Percentiles rank a stretch among this genome's conserved stretches.
These are phyloP conservation scores for Populus deltoides DNA, from an alignment of 345 rosid genomes.

Conservation along the genomic window DNA sequence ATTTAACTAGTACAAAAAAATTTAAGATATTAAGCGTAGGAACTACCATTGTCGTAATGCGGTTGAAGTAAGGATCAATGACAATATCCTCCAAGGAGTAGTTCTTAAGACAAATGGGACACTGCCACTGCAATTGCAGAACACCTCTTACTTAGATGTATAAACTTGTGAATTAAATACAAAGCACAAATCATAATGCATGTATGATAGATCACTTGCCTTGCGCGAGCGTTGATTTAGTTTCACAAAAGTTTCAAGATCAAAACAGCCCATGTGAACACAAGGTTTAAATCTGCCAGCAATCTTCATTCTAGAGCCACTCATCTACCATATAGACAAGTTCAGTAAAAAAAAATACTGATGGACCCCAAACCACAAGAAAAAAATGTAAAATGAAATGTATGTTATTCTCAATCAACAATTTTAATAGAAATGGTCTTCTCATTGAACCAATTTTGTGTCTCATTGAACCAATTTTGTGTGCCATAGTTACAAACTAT, in stretches of 20 bases:
- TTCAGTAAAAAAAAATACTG: background rate
- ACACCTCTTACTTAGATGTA: background rate
- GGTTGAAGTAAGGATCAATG: slow-evolving; percentile 32
- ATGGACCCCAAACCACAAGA: background rate
- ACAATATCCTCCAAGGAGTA: slow-evolving; percentile 31
- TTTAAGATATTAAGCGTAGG: background rate
- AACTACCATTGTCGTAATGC: slow-evolving; percentile 29
- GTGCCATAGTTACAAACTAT: background rate
- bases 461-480: background rate
- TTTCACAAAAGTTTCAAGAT: slow-evolving; percentile 35
- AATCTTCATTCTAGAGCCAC: slow-evolving; percentile 36
- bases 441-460: background rate
- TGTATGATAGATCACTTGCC: slow-evolving; percentile 15
- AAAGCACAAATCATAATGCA: background rate
- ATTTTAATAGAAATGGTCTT: background rate
- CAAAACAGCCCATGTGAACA: slow-evolving; percentile 37
- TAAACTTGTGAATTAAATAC: background rate
- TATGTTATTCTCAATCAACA: background rate
- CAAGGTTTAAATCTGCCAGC: slow-evolving; percentile 39
- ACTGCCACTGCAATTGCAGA: slow-evolving; percentile 36
- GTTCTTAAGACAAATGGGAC: slow-evolving; percentile 38
- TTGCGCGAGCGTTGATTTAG: slow-evolving; percentile 32
- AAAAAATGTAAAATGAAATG: background rate
- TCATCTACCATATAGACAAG: slow-evolving; percentile 15
- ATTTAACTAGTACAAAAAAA: background rate